Evolutionary conservation across 129 eudicot species (phyloP), one percentile per base, ranked within the genome.

Genomic region (Arctium lappa): DNA sequence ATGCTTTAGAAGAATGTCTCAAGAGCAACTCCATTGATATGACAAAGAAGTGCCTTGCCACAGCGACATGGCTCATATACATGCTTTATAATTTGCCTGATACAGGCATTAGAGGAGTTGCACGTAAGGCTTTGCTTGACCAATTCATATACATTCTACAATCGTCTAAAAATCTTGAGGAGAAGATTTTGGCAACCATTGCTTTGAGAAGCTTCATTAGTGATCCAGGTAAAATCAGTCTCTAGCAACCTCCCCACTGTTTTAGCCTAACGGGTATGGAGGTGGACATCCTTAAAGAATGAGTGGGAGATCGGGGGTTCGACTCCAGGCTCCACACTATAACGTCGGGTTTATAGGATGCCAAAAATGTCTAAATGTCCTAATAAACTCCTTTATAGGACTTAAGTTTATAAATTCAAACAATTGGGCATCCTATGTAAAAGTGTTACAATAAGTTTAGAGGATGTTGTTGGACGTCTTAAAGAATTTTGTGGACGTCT

Each of bases 81-180:
- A 88, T 86, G 91, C 91, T 90, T 27, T 88, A 85, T 62, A 65
- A 71, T 56, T 84, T 86, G 75, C 89, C 91, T 2, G 91, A 90
- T 82, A 88, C 86, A 33, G 89, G 93, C 8, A 62, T 79, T 53
- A 90, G 93, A 79, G 93, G 84, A 6, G 76, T 79, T 56, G 91
- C 93, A 74, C 82, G 93, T 1, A 88, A 79, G 78, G 73, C 80
- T 44, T 79, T 90, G 88, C 91, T 90, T 12, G 91, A 88, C 38
- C 90, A 88, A 83, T 90, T 85, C 33, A 81, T 90, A 42, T 83
- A 84, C 78, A 86, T 90, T 39, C 84, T 90, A 56, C 93, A 88
- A 74, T 90, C 93, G 46, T 87, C 93, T 37, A 90, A 84, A 78
- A 88, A 72, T 76, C 79, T 90, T 10, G 93, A 90, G 83, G 93